phyloP scores from a whole-genome alignment of 2,329 filamentous ascomycete species.

The Tolypocladium tropicale region DNA sequence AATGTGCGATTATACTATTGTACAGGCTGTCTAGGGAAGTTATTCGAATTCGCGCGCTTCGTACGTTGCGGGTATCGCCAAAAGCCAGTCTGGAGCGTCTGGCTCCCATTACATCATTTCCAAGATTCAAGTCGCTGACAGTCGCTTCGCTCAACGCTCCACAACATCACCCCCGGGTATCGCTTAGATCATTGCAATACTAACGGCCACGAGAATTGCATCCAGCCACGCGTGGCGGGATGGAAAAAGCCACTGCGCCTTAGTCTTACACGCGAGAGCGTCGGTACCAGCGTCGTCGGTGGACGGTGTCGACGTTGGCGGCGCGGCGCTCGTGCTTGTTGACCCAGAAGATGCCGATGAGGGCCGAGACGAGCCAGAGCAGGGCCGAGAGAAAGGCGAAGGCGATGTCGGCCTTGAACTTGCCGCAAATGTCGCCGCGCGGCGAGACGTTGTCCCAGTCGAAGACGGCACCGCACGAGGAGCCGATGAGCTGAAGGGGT shows the following conservation, averaged over 20 bases:
- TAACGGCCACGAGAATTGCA: neutral
- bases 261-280: constrained; percentile 24
- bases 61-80: neutral
- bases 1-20: too few relatives aligned
- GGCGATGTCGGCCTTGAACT: constrained; percentile 61
- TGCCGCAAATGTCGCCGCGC: constrained; percentile 44
- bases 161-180: neutral
- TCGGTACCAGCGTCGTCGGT: constrained; percentile 31
- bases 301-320: constrained; percentile 16
- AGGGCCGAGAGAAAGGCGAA: constrained; percentile 64
- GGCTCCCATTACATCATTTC: neutral
- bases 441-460: constrained; percentile 47
- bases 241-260: neutral
- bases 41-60: neutral
- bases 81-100: neutral
- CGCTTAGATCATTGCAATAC: neutral
- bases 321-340: constrained; percentile 28
- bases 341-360: constrained; percentile 47
- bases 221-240: neutral
- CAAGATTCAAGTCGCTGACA: neutral
- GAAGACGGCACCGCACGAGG: constrained; percentile 46
- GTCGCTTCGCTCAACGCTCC: neutral
- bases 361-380: constrained; percentile 56
- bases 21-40: too few relatives aligned
- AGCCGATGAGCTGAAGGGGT: constrained; percentile 27